phyloP scores from a whole-genome alignment of 1,139 yeast species.

The Debaryomycetaceae sp. region DNA sequence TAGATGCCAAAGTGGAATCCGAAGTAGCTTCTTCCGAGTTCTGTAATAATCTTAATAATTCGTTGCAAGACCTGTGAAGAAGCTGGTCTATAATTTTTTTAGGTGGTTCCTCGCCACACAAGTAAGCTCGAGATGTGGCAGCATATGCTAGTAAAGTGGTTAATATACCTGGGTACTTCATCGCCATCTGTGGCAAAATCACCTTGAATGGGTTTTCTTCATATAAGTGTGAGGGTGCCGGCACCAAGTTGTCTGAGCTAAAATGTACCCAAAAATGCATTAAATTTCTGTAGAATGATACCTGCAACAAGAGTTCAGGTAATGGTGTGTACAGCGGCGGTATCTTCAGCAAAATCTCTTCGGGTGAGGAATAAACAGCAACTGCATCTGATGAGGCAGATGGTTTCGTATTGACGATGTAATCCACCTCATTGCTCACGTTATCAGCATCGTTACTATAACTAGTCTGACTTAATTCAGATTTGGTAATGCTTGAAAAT shows the following conservation, averaged over 20 bases:
- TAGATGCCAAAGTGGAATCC: conserved; percentile 65
- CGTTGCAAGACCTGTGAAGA: conserved; percentile 54
- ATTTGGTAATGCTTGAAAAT: background rate
- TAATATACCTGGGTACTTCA: conserved; percentile 55
- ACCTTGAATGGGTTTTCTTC: conserved; percentile 65
- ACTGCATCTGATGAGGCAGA: background rate
- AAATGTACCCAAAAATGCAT: conserved; percentile 64
- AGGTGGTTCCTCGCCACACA: conserved; percentile 36
- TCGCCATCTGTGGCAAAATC: conserved; percentile 67
- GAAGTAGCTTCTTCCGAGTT: conserved; percentile 54
- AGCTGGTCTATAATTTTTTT: conserved; percentile 47
- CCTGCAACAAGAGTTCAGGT: conserved; percentile 56
- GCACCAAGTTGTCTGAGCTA: conserved; percentile 62
- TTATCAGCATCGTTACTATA: background rate
- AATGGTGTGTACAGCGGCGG: conserved; percentile 53
- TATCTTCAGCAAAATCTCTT: conserved; percentile 18
- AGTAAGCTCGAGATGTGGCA: conserved; percentile 46
- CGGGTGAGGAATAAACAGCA: conserved; percentile 1
- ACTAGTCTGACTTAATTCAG: background rate
- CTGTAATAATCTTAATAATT: conserved; percentile 49
- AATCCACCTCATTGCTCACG: background rate
- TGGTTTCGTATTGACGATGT: background rate
- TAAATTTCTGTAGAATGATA: conserved; percentile 56
- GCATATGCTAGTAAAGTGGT: conserved; percentile 67
- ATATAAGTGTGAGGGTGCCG: conserved; percentile 59